Evolutionary conservation across 768 basidiomycete genomes (phyloP).

Genomic region (Suillus subalutaceus): DNA sequence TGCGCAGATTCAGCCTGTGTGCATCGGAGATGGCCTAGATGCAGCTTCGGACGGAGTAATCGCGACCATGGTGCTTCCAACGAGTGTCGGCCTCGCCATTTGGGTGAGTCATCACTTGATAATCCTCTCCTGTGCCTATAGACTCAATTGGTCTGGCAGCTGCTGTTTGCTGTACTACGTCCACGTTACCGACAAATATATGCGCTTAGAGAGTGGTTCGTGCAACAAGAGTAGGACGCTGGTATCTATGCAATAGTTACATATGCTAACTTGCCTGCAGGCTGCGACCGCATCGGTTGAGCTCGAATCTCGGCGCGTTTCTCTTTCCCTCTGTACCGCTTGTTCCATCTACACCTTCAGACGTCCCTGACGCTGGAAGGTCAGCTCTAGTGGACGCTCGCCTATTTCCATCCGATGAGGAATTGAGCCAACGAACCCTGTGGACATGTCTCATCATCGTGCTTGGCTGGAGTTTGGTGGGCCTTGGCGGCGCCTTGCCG

Average conservation of each 20-base stretch:
- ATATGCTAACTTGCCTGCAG: constrained; percentile 38
- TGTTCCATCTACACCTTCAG: constrained; percentile 57
- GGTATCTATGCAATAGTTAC: neutral
- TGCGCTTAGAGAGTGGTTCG: constrained; percentile 76
- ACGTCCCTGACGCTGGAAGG: constrained; percentile 57
- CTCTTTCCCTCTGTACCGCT: constrained; percentile 71
- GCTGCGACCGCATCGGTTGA: constrained; percentile 63
- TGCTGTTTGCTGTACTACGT: constrained; percentile 67
- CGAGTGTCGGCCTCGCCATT: constrained; percentile 59
- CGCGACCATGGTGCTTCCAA: constrained; percentile 58
- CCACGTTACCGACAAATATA: constrained; percentile 76
- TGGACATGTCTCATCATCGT: constrained; percentile 68
- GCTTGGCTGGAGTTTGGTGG: constrained; percentile 68
- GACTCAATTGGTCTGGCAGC: constrained; percentile 36
- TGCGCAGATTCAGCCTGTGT: constrained; percentile 42
- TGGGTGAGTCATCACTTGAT: constrained; percentile 54
- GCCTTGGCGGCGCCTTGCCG: constrained; percentile 71
- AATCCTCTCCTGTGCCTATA: neutral
- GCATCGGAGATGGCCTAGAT: constrained; percentile 69
- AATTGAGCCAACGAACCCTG: constrained; percentile 70
- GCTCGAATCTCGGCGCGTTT: constrained; percentile 64
- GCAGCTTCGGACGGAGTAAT: constrained; percentile 63
- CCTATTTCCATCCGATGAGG: constrained; percentile 75
- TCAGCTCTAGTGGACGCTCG: constrained; percentile 52
- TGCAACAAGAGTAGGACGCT: constrained; percentile 61